These are phyloP conservation scores for Coniosporium tulheliwenetii DNA, from an alignment of 2,329 filamentous ascomycete species.

Conservation along the genomic window DNA sequence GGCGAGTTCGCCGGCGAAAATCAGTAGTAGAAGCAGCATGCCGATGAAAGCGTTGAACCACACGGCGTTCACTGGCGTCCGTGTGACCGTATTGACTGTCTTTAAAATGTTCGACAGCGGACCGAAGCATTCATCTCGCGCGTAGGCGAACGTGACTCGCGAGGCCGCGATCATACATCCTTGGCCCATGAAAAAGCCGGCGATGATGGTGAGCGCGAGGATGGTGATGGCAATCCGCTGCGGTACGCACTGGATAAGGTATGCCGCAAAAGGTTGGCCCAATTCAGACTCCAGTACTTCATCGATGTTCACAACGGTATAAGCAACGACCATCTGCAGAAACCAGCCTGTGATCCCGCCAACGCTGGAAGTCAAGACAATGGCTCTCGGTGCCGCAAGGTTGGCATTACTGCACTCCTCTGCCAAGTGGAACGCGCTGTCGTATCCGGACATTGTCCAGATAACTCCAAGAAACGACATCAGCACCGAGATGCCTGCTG, in stretches of 20 bases:
- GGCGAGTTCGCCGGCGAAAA: slow-evolving; percentile 47
- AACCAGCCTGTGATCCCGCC: slow-evolving; percentile 58
- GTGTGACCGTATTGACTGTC: slow-evolving; percentile 41
- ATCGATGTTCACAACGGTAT: slow-evolving; percentile 51
- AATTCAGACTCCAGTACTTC: slow-evolving; percentile 43
- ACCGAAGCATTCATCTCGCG: slow-evolving; percentile 51
- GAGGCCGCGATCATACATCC: slow-evolving; percentile 53
- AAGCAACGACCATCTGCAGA: slow-evolving; percentile 57
- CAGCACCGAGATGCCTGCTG: slow-evolving; percentile 49
- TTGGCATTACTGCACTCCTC: slow-evolving; percentile 64
- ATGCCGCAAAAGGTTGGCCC: slow-evolving; percentile 56
- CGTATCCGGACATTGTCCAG: slow-evolving; percentile 48
- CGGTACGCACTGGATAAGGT: slow-evolving; percentile 49
- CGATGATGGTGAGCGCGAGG: slow-evolving; percentile 50
- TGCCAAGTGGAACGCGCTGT: slow-evolving; percentile 55
- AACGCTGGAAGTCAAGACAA: slow-evolving; percentile 50
- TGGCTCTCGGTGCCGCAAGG: slow-evolving; percentile 54
- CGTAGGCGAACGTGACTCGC: slow-evolving; percentile 57
- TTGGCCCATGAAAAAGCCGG: slow-evolving; percentile 57
- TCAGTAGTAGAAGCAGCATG: slow-evolving; percentile 43
- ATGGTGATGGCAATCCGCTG: slow-evolving; percentile 45
- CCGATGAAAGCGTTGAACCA: slow-evolving; percentile 49
- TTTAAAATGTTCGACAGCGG: slow-evolving; percentile 44
- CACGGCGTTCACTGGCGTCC: slow-evolving; percentile 55
- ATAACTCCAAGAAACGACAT: slow-evolving; percentile 60